These are phyloP conservation scores for Chalciporus piperatus DNA, from an alignment of 768 basidiomycete genomes.

Conservation along the genomic window DNA sequence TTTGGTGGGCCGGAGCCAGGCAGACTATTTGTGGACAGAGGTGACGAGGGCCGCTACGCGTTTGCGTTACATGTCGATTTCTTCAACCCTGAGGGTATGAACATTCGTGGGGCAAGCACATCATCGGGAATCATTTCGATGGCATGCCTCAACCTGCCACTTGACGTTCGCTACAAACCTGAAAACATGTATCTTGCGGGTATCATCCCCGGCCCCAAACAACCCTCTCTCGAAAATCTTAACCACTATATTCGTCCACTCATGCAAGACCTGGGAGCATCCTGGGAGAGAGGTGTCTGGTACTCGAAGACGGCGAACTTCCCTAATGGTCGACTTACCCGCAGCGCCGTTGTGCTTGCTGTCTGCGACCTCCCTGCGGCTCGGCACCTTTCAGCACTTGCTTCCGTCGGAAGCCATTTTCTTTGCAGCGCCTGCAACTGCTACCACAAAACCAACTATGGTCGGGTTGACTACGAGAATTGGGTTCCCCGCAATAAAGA, in stretches of 20 bases:
- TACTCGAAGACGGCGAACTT: slow-evolving; percentile 16
- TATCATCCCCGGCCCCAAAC: slow-evolving; percentile 36
- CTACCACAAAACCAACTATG: slow-evolving; percentile 11
- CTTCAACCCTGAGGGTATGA: slow-evolving; percentile 35
- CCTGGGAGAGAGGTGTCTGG: slow-evolving; percentile 32
- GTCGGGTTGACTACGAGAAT: slow-evolving; percentile 2
- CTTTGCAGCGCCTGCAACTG: slow-evolving; percentile 33
- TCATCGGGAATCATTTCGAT: slow-evolving; percentile 21
- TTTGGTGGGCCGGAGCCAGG: slow-evolving; percentile 24
- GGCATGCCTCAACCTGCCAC: slow-evolving; percentile 33
- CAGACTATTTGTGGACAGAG: slow-evolving; percentile 9
- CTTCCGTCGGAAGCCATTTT: slow-evolving; percentile 18
- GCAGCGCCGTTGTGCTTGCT: slow-evolving; percentile 25
- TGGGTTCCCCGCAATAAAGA: slow-evolving; percentile 17
- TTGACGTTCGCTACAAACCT: slow-evolving; percentile 29
- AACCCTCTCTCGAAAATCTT: slow-evolving; percentile 31
- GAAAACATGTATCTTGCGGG: slow-evolving; percentile 40
- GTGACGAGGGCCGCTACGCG: slow-evolving; percentile 24
- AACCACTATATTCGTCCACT: slow-evolving; percentile 37
- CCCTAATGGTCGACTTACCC: slow-evolving; percentile 17
- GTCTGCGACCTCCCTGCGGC: slow-evolving; percentile 39
- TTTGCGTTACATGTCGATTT: slow-evolving; percentile 35
- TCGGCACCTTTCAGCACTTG: slow-evolving; percentile 21
- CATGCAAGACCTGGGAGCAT: slow-evolving; percentile 29
- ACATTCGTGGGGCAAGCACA: slow-evolving; percentile 20